Conservation (phyloP, 2,329 filamentous ascomycete genomes). For the Tolypocladium tundrense region DNA sequence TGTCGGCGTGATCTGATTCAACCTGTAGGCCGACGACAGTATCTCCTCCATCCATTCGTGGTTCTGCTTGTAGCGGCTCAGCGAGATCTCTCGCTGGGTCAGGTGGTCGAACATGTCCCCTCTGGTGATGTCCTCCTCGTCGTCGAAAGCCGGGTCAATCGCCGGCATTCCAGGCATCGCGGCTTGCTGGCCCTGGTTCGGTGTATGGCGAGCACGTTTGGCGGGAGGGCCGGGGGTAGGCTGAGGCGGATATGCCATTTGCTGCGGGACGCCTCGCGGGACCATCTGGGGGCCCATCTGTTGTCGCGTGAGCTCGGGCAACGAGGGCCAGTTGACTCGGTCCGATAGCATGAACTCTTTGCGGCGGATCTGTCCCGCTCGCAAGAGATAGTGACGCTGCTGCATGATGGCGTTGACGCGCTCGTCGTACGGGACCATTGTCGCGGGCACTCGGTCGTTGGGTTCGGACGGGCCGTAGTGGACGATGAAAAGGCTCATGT, state of each 20-base stretch:
- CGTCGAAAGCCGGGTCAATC: slow-evolving; percentile 51
- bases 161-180: slow-evolving; percentile 27
- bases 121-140: slow-evolving; percentile 79
- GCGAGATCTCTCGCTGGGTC: slow-evolving; percentile 80
- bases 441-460: slow-evolving; percentile 60
- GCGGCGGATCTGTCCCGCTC: slow-evolving; percentile 69
- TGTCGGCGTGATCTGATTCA: slow-evolving; percentile 74
- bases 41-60: slow-evolving; percentile 99
- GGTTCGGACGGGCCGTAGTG: slow-evolving; percentile 76
- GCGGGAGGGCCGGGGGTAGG: slow-evolving; percentile 38
- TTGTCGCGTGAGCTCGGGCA: slow-evolving; percentile 46
- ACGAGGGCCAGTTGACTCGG: slow-evolving; percentile 78
- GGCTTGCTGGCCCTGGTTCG: slow-evolving; percentile 27
- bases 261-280: slow-evolving; percentile 42
- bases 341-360: slow-evolving; percentile 95
- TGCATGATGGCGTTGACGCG: slow-evolving; percentile 51
- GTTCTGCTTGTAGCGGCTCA: slow-evolving; percentile 81
- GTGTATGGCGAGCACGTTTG: slow-evolving; percentile 41
- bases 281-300: slow-evolving; percentile 38
- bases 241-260: slow-evolving; percentile 53
- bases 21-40: slow-evolving; percentile 78
- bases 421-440: slow-evolving; percentile 53
- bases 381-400: slow-evolving; percentile 54
- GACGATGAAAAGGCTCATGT: slow-evolving; percentile 80
- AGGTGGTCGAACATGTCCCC: slow-evolving; percentile 86